Evolutionary conservation across 306 rosid species (phyloP).

Genomic region (Begonia peltatifolia): DNA sequence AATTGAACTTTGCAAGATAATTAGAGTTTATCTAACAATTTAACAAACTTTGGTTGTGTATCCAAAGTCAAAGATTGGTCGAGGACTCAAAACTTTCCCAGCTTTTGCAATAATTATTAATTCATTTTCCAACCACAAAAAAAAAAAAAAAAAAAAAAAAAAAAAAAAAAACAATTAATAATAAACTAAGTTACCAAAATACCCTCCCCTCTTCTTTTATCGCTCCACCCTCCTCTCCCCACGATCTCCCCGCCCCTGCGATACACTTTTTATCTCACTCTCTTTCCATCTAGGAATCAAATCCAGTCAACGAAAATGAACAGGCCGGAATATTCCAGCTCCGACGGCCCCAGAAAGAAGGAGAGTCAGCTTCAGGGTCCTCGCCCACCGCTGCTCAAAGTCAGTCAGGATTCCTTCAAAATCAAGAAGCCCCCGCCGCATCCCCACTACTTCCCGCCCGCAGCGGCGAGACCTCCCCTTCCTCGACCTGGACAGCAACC

Average conservation of each 20-base stretch:
- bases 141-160: too few relatives aligned
- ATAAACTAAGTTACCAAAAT: not conserved
- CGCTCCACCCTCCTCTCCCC: not conserved
- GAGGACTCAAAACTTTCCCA: not conserved
- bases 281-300: too few relatives aligned
- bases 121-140: too few relatives aligned
- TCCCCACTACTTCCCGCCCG: constrained; percentile 23
- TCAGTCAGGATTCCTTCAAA: constrained; percentile 63
- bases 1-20: too few relatives aligned
- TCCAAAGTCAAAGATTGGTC: too few relatives aligned
- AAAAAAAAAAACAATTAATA: too few relatives aligned
- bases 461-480: not conserved
- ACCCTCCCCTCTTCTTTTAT: not conserved
- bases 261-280: not conserved
- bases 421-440: constrained; percentile 62
- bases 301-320: constrained; percentile 19
- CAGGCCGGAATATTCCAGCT: constrained; percentile 21
- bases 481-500: constrained; percentile 9
- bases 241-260: not conserved
- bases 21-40: too few relatives aligned
- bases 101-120: not conserved
- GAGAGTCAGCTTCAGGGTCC: constrained; percentile 68
- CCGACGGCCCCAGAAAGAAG: constrained; percentile 25
- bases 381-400: constrained; percentile 64
- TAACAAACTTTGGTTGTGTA: too few relatives aligned